Conservation (phyloP, 179 eudicot species). For the Camellia oleifera region DNA sequence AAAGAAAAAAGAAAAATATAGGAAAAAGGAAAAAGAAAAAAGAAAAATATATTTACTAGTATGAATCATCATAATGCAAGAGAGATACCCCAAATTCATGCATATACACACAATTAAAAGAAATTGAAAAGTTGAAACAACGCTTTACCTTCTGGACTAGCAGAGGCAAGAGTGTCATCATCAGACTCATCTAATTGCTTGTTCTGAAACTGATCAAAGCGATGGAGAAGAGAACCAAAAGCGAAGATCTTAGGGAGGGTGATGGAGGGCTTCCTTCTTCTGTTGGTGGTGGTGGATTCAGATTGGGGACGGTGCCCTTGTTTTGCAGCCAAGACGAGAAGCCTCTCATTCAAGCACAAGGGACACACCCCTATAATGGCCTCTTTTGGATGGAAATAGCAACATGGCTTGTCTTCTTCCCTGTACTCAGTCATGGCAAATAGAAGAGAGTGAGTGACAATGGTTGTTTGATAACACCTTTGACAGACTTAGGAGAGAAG, state of each 20-base stretch:
- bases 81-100: too few relatives aligned
- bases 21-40: too few relatives aligned
- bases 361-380: constrained; percentile 45
- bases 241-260: constrained; percentile 47
- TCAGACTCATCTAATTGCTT: constrained; percentile 17
- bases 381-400: constrained; percentile 48
- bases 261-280: constrained; percentile 12
- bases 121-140: neutral
- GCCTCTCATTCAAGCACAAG: constrained; percentile 53
- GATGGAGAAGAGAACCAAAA: constrained; percentile 39
- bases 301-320: constrained; percentile 8
- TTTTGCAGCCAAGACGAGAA: constrained; percentile 40
- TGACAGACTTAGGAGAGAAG: neutral
- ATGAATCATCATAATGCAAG: too few relatives aligned
- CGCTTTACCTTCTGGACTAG: constrained; percentile 38
- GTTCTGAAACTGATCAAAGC: constrained; percentile 17
- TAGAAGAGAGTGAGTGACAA: neutral
- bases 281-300: constrained; percentile 1
- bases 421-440: constrained; percentile 20
- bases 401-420: constrained; percentile 19
- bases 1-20: too few relatives aligned
- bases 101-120: neutral
- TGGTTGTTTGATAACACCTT: neutral
- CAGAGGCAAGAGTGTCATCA: constrained; percentile 20
- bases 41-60: too few relatives aligned